Base-by-base conservation (phyloP, 225 moss, liverwort and hornwort species). In the Physcomitrellopsis africana region DNA sequence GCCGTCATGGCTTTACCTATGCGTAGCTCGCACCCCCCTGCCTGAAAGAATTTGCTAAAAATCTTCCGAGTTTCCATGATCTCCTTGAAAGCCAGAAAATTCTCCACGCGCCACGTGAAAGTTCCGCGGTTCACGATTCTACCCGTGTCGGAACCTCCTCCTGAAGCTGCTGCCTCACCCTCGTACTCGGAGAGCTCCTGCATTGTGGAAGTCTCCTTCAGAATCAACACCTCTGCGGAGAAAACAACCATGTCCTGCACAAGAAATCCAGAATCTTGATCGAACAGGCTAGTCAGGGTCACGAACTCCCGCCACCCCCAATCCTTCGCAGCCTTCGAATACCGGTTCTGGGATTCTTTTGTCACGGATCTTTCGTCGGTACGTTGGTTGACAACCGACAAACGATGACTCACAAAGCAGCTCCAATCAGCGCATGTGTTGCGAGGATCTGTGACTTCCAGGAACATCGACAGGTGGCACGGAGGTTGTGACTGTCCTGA, bases 31-130 rank as follows among this genome's bases (percentile, higher is more conserved):
- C 99, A 99, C 74, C 95, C 99, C 78, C 95, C 95, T 84, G 95
- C 99, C 84, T 99, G 99, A 76, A 99, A 99, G 71, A 99, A 99
- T 81, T 99, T 99, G 95, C 99, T 99, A 89, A 99, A 99, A 67
- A 99, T 99, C 88, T 99, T 99, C 75, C 99, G 95, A 76, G 99
- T 99, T 89, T 99, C 99, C 99, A 99, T 99, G 27, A 99, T 99
- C 85, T 99, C 99, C 92, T 99, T 99, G 74, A 99, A 99, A 51
- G 99, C 95, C 76, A 93, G 76, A 73, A 93, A 99, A 65, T 99
- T 99, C 83, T 99, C 99, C 81, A 99, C 99, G 58, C 93, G 89
- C 99, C 99, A 99, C 44, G 95, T 99, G 73, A 99, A 99, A 23
- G 95, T 99, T 65, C 99, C 99, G 19, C 99, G 92, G 72, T 95